phyloP scores from a whole-genome alignment of 2,329 filamentous ascomycete species.

The Monosporascus sp. region DNA sequence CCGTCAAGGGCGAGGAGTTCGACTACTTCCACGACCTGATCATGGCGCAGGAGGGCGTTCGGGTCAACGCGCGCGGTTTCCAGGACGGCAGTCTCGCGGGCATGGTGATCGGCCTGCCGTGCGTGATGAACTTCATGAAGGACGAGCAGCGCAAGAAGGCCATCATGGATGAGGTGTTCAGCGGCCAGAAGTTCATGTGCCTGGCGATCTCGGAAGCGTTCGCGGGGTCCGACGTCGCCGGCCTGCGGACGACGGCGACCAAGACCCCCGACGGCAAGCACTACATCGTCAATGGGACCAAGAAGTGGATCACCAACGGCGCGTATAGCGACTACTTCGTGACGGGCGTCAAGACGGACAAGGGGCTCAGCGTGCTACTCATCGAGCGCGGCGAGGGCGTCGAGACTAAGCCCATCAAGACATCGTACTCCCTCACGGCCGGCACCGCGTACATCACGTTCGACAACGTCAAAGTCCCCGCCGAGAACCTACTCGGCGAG shows the following conservation, averaged over 20 bases:
- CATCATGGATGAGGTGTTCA: constrained; percentile 67
- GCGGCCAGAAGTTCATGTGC: constrained; percentile 82
- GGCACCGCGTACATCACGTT: constrained; percentile 78
- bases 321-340: constrained; percentile 81
- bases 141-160: constrained; percentile 61
- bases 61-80: constrained; percentile 71
- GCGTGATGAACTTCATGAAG: constrained; percentile 72
- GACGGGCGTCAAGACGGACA: constrained; percentile 71
- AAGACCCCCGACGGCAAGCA: constrained; percentile 71
- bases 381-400: constrained; percentile 70
- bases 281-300: constrained; percentile 67
- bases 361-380: constrained; percentile 72
- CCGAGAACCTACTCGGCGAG: constrained; percentile 69
- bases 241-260: constrained; percentile 70
- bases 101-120: constrained; percentile 77
- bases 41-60: constrained; percentile 65
- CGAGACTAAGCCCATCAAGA: constrained; percentile 75
- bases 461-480: constrained; percentile 81
- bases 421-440: constrained; percentile 72
- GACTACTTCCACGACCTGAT: constrained; percentile 86
- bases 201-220: constrained; percentile 86
- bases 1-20: constrained; percentile 71
- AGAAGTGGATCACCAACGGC: constrained; percentile 86
- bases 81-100: constrained; percentile 84
- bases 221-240: constrained; percentile 76